Evolutionary conservation across 164 flowering plant species (phyloP).

Genomic region (Euptelea pleiosperma): DNA sequence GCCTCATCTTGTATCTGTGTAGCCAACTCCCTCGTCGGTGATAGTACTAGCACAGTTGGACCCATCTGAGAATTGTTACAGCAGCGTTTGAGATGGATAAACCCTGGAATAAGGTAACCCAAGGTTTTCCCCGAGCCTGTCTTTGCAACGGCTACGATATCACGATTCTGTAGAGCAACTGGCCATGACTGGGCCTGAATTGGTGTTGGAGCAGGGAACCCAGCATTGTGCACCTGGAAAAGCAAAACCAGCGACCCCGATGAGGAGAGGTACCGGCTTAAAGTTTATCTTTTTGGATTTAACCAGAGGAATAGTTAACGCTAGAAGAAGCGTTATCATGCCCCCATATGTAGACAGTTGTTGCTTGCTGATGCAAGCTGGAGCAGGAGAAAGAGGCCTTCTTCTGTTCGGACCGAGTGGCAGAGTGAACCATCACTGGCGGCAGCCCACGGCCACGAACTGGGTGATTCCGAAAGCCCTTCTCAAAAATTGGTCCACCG

Average conservation of each 20-base stretch:
- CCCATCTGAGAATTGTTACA: conserved; percentile 61
- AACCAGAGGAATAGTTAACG: conserved; percentile 29
- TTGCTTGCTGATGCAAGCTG: conserved; percentile 74
- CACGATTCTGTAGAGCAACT: conserved; percentile 71
- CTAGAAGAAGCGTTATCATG: conserved; percentile 65
- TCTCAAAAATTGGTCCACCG: conserved; percentile 57
- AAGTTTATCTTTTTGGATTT: conserved; percentile 31
- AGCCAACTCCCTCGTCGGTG: conserved; percentile 95
- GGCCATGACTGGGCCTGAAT: conserved; percentile 98
- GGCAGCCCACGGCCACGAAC: conserved; percentile 66
- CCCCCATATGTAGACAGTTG: conserved; percentile 45
- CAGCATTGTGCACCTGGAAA: conserved; percentile 76
- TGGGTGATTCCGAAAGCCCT: conserved; percentile 77
- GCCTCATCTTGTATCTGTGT: conserved; percentile 93
- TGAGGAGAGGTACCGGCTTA: conserved; percentile 36
- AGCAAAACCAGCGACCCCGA: conserved; percentile 40
- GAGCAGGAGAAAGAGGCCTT: conserved; percentile 72
- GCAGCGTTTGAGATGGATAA: conserved; percentile 61
- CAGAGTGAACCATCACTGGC: conserved; percentile 74
- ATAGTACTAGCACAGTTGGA: conserved; percentile 78
- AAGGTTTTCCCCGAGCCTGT: conserved; percentile 96
- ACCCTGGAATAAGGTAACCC: conserved; percentile 84
- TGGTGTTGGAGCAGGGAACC: conserved; percentile 86
- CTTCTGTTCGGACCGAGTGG: conserved; percentile 70
- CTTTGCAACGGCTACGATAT: conserved; percentile 89